These are phyloP conservation scores for Ophiostoma tasmaniense DNA, from an alignment of 2,329 filamentous ascomycete species.

Conservation along the genomic window DNA sequence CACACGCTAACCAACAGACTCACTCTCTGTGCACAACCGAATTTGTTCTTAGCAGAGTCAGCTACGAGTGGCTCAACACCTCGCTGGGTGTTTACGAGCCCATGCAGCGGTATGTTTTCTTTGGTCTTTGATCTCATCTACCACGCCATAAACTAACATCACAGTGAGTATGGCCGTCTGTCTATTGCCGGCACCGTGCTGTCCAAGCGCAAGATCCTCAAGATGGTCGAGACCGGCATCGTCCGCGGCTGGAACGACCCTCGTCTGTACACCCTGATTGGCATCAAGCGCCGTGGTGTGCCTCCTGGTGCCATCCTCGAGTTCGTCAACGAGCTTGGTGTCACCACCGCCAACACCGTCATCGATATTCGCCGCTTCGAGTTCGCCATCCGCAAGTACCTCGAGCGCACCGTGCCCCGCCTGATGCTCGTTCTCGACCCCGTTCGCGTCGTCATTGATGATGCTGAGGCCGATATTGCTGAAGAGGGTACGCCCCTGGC, in stretches of 20 bases:
- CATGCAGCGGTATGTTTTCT: conserved; percentile 59
- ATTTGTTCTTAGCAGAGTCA: conserved; percentile 46
- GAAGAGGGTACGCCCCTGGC: conserved; percentile 50
- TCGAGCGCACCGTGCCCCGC: conserved; percentile 79
- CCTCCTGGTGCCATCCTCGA: conserved; percentile 82
- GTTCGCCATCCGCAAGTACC: conserved; percentile 72
- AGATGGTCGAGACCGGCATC: conserved; percentile 65
- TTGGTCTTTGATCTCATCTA: neutral
- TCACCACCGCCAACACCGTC: conserved; percentile 71
- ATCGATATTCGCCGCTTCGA: conserved; percentile 82
- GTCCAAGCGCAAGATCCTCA: conserved; percentile 75
- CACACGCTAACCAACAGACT: neutral
- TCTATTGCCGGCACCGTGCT: conserved; percentile 79
- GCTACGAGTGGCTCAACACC: conserved; percentile 84
- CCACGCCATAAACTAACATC: conserved; percentile 20
- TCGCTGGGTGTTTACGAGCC: conserved; percentile 75
- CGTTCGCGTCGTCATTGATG: conserved; percentile 71
- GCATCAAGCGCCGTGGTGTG: conserved; percentile 72
- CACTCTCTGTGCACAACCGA: conserved; percentile 72
- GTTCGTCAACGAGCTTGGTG: conserved; percentile 86
- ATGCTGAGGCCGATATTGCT: conserved; percentile 35
- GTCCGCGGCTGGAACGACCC: conserved; percentile 90
- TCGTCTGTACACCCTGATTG: conserved; percentile 79
- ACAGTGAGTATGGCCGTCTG: conserved; percentile 54
- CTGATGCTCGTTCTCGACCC: conserved; percentile 87